A percentile compares a stretch with the other conserved stretches of the same genome.
phyloP scores from a whole-genome alignment of 148 eudicot genomes.

The Pharnaceum exiguum region DNA sequence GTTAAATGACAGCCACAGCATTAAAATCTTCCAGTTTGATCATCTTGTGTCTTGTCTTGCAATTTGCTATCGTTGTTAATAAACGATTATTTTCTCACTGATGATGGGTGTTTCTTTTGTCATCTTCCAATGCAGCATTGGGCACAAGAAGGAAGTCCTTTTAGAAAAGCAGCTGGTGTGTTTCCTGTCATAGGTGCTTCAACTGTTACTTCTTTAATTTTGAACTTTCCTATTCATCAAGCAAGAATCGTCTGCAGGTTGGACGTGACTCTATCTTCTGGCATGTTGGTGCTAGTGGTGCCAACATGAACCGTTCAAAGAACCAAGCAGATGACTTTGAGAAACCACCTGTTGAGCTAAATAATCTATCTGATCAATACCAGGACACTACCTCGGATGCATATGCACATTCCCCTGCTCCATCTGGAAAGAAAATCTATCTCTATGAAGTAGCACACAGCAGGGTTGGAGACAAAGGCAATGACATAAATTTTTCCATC shows the following conservation, averaged over 20 bases:
- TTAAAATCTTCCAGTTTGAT: neutral
- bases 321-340: constrained; percentile 11
- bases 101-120: neutral
- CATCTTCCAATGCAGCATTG: constrained; percentile 59
- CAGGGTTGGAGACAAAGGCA: constrained; percentile 95
- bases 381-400: constrained; percentile 15
- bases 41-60: neutral
- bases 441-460: constrained; percentile 81
- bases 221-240: neutral
- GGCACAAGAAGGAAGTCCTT: constrained; percentile 73
- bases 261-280: constrained; percentile 57
- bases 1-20: too few relatives aligned
- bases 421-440: constrained; percentile 44
- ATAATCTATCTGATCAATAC: constrained; percentile 14
- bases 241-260: constrained; percentile 35
- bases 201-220: neutral
- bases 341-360: constrained; percentile 12
- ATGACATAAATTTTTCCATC: constrained; percentile 84
- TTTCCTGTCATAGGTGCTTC: constrained; percentile 14
- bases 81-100: neutral
- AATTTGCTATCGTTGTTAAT: neutral
- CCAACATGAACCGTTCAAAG: constrained; percentile 16
- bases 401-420: constrained; percentile 39
- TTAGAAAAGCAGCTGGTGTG: constrained; percentile 73
- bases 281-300: constrained; percentile 41